Base-by-base conservation (phyloP, 106 monocot genomes). In the Apostasia shenzhenica region DNA sequence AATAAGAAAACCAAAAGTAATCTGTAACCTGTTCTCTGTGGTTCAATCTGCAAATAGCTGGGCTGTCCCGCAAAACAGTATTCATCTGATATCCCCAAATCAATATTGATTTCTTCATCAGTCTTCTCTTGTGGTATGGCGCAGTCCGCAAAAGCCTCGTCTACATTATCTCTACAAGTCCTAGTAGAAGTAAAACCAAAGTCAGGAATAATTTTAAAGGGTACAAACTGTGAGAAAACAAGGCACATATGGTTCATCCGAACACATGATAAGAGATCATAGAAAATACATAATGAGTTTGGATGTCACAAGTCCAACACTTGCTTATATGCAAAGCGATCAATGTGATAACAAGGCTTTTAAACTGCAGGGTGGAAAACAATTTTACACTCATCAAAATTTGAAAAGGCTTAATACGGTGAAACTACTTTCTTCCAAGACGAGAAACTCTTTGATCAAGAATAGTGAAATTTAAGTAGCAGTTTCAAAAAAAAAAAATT, bases 81-180 rank as follows among this genome's bases (percentile, higher is more conserved):
- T 60, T 89, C 97, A 70, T 92, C 90, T 54, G 82, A 83, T 54
- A 99, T 82, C 40, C 81, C 87, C 57, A 99, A 71, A 75, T 99
- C 97, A 8, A 83, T 82, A 83, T 99, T 92, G 41, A 99, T 99
- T 73, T 89, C 89, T 58, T 74, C 84, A 78, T 99, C 80, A 62
- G 97, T 75, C 76, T 90, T 99, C 79, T 87, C 97, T 86, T 99
- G 97, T 59, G 92, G 89, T 76, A 85, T 81, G 12, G 78, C 79
- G 67, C 97, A 99, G 70, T 92, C 83, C 70, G 89, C 84, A 87
- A 85, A 99, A 41, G 74, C 73, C 77, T 89, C 87, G 54, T 92
- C 87, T 6, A 14, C 67, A 55, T 99, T 99, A 67, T 99, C 92
- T 68, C 87, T 92, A 74, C 97, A 99, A 49, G 87, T 99, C 97